Evolutionary conservation across 2,329 filamentous ascomycete species (phyloP), one percentile per base, ranked within the genome.

Genomic region (Colletotrichum eleusines): DNA sequence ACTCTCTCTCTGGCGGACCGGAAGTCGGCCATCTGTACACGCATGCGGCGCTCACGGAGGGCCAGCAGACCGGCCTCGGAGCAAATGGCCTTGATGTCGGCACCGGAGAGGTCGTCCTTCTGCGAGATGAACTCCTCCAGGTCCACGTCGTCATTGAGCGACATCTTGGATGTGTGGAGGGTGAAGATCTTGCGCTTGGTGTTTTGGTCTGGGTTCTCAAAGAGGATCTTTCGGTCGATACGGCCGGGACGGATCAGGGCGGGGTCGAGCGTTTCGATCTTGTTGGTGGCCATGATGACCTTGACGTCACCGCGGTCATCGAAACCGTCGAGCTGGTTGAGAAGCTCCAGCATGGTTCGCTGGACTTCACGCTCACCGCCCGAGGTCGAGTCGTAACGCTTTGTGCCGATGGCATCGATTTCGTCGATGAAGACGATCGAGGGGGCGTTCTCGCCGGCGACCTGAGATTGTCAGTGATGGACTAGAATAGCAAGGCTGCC

Each of bases 281-380:
- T 99, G 90, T 99, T 99, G 75, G 96, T 99, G 16, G 96, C 97
- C 95, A 99, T 98, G 81, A 99, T 95, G 73, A 99, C 96, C 87
- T 99, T 99, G 83, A 99, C 95, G 80, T 99, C 96, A 76, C 96
- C 97, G 72, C 96, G 93, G 82, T 99, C 97, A 79, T 99, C 96
- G 84, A 99, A 99, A 77, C 96, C 96, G 80, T 99, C 96, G 11
- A 99, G 91, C 85, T 99, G 96, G 83, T 99, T 99, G 51, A 99
- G 91, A 65, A 99, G 89, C 80, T 99, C 96, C 82, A 99, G 85
- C 96, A 99, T 99, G 59, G 96, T 99, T 81, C 96, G 91, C 85
- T 99, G 96, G 48, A 99, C 94, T 82, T 99, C 96, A 75, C 95
- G 92, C 82, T 99, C 96, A 80, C 97, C 96, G 73, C 96, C 96